Conservation (phyloP, 202 grass and related monocot species). For the Elaeis oleifera region DNA sequence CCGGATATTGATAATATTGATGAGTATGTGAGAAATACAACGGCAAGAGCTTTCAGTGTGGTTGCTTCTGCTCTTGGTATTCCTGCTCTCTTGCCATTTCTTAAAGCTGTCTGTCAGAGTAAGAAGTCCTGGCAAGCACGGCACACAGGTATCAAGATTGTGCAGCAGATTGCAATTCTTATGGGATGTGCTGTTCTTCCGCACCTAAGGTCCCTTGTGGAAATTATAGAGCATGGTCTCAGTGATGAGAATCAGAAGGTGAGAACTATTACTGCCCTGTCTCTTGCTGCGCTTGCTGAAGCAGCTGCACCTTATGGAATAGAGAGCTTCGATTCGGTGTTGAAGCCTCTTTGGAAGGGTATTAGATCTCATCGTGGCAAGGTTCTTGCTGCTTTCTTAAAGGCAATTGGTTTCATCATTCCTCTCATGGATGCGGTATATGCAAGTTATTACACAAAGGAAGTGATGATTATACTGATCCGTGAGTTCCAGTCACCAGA, state of each 20-base stretch:
- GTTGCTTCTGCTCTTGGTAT: constrained; percentile 96
- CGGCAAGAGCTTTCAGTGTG: constrained; percentile 91
- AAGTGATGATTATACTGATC: constrained; percentile 84
- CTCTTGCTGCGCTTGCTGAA: constrained; percentile 90
- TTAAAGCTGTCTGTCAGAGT: constrained; percentile 99
- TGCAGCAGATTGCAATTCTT: constrained; percentile 98
- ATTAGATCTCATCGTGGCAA: constrained; percentile 83
- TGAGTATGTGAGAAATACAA: constrained; percentile 94
- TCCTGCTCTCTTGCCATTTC: constrained; percentile 78
- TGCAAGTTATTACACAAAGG: constrained; percentile 97
- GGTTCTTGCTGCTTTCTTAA: constrained; percentile 88
- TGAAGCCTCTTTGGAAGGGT: constrained; percentile 98
- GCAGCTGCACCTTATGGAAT: constrained; percentile 92
- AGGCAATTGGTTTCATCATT: constrained; percentile 93
- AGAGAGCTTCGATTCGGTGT: constrained; percentile 92
- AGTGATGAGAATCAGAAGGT: constrained; percentile 98
- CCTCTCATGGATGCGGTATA: constrained; percentile 95
- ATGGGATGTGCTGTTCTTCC: constrained; percentile 98
- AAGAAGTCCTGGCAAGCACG: constrained; percentile 99
- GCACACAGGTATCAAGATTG: constrained; percentile 95
- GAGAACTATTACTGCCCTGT: constrained; percentile 88
- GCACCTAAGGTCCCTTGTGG: constrained; percentile 83
- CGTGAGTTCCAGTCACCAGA: constrained; percentile 95
- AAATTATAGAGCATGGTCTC: constrained; percentile 95
- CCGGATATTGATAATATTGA: constrained; percentile 99